These are phyloP conservation scores for Trematosphaeria pertusa DNA, from an alignment of 2,329 filamentous ascomycete genomes.

Conservation along the genomic window DNA sequence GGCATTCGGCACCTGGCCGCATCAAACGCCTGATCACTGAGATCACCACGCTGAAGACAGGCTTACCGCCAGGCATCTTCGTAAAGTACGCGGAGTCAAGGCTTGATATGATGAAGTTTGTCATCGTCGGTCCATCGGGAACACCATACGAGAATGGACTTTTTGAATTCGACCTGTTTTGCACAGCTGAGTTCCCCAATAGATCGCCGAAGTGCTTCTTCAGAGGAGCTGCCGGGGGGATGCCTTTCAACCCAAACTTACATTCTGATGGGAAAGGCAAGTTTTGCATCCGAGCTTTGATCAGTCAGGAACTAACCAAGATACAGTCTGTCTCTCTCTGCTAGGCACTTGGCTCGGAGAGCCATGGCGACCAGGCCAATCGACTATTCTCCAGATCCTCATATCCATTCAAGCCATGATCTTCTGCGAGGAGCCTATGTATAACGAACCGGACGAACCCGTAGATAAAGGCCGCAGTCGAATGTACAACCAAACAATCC, in stretches of 20 bases:
- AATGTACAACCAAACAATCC: slow-evolving; percentile 35
- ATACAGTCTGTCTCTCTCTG: slow-evolving; percentile 27
- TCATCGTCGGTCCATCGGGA: slow-evolving; percentile 58
- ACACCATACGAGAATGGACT: slow-evolving; percentile 63
- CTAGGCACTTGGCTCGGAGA: slow-evolving; percentile 52
- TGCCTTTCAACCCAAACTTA: slow-evolving; percentile 60
- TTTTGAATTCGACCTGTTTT: slow-evolving; percentile 63
- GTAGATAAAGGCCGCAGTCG: neutral
- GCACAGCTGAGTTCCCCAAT: slow-evolving; percentile 51
- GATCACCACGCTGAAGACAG: slow-evolving; percentile 53
- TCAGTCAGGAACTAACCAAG: neutral
- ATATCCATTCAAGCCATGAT: slow-evolving; percentile 67
- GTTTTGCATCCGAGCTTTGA: slow-evolving; percentile 4
- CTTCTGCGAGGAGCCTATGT: slow-evolving; percentile 60
- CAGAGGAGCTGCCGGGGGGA: slow-evolving; percentile 54
- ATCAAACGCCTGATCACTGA: slow-evolving; percentile 56
- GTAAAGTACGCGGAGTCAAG: slow-evolving; percentile 55
- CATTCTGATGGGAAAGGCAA: slow-evolving; percentile 57
- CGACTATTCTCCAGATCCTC: slow-evolving; percentile 60
- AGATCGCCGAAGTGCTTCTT: slow-evolving; percentile 53
- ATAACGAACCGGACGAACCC: slow-evolving; percentile 60
- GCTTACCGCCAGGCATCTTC: slow-evolving; percentile 60
- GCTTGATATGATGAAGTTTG: slow-evolving; percentile 58
- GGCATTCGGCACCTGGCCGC: slow-evolving; percentile 42
- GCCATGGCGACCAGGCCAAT: slow-evolving; percentile 55